Evolutionary conservation across 257 asterid species (phyloP).

Genomic region (Cynanchum wilfordii): DNA sequence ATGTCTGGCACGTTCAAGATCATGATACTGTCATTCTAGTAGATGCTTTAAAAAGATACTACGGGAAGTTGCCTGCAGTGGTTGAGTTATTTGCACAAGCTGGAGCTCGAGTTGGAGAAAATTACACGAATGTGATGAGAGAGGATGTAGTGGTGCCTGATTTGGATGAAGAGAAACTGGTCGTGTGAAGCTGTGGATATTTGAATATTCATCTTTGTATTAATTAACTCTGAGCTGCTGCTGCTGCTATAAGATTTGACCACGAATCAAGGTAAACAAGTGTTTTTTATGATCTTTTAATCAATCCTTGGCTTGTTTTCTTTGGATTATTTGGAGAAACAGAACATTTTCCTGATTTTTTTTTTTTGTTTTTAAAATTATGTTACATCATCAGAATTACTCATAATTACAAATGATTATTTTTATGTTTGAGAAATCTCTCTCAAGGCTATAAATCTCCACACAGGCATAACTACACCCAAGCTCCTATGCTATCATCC

Average conservation of each 20-base stretch:
- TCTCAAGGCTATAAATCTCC: too few species aligned
- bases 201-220: neutral
- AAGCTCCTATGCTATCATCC: too few species aligned
- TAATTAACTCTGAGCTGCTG: neutral
- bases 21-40: slow-evolving; percentile 20
- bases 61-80: slow-evolving; percentile 62
- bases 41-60: slow-evolving; percentile 52
- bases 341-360: too few species aligned
- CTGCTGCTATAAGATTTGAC: neutral
- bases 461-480: too few species aligned
- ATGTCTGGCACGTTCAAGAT: slow-evolving; percentile 59
- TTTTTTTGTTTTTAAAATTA: too few species aligned
- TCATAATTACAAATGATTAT: too few species aligned
- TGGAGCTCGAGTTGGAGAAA: slow-evolving; percentile 46
- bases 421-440: too few species aligned
- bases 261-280: neutral
- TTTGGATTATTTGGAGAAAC: too few species aligned
- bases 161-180: slow-evolving; percentile 47
- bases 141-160: slow-evolving; percentile 54
- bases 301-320: too few species aligned
- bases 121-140: slow-evolving; percentile 35
- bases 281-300: too few species aligned
- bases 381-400: too few species aligned
- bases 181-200: slow-evolving; percentile 29
- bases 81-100: slow-evolving; percentile 60